Base-by-base conservation (phyloP, 2,329 filamentous ascomycete genomes). In the Hypoxylon sp. region DNA sequence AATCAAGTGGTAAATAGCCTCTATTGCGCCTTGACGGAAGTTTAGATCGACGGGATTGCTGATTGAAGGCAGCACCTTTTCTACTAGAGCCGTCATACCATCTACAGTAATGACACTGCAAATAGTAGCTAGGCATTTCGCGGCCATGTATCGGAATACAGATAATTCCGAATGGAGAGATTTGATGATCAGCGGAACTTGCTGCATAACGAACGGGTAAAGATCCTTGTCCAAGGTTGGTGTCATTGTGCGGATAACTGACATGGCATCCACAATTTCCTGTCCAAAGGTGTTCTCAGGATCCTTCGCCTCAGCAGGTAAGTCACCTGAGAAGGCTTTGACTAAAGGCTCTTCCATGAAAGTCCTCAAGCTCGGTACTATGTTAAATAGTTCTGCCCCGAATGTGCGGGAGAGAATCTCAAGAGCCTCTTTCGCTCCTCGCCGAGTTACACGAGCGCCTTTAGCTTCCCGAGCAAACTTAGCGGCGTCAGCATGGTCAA, bases 41-140 rank as follows among this genome's bases (percentile, higher is more conserved):
- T 93, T 91, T 31, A 98, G 87, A 75, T 99, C 95, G 66, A 97
- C 82, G 0, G 93, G 92, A 74, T 98, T 98, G 82, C 87, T 96
- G 80, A 98, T 97, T 1, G 93, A 93, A 5, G 96, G 96, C 48
- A 99, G 81, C 8, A 99, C 93, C 76, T 93, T 92, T 79, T 98
- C 93, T 0, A 99, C 96, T 21, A 99, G 84, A 78, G 95, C 94
- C 0, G 95, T 99, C 91, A 99, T 98, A 57, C 93, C 96, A 70
- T 97, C 91, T 4, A 98, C 92, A 0, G 93, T 93, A 73, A 99
- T 97, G 72, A 98, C 92, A 78, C 95, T 99, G 85, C 97, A 99
- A 48, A 98, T 92, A 1, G 96, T 99, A 7, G 96, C 97, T 78
- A 99, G 89, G 78, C 96, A 98, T 79, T 99, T 99, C 0, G 96